Evolutionary conservation across 345 rosid species (phyloP).

Genomic region (Clausena lansium): DNA sequence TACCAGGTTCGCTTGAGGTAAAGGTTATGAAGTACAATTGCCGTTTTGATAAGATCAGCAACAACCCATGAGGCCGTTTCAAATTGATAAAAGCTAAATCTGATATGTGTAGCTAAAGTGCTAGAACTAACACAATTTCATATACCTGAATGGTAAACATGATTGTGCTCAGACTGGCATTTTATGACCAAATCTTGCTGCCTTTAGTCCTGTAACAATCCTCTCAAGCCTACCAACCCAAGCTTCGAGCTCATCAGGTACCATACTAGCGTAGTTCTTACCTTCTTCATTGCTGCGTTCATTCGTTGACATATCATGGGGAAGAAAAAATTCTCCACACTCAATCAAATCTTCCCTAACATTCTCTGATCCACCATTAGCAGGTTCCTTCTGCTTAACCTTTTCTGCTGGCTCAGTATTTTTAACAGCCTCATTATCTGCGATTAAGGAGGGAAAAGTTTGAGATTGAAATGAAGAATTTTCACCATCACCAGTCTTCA

Average conservation of each 20-base stretch:
- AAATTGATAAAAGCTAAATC: neutral
- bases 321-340: neutral
- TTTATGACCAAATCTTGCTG: neutral
- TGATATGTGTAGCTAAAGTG: neutral
- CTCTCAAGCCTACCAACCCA: neutral
- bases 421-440: neutral
- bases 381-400: neutral
- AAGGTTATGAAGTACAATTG: neutral
- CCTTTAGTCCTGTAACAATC: neutral
- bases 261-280: neutral
- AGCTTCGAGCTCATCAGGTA: neutral
- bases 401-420: neutral
- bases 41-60: too few relatives aligned
- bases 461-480: neutral
- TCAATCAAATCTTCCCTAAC: slow-evolving; percentile 2
- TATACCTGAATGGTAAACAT: neutral
- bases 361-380: neutral
- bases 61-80: too few relatives aligned
- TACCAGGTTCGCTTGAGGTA: too few relatives aligned
- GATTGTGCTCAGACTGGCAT: neutral
- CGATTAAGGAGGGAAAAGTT: neutral
- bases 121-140: neutral
- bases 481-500: neutral
- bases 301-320: too few relatives aligned
- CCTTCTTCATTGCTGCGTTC: neutral